Evolutionary conservation across 768 basidiomycete species (phyloP).

Genomic region (Lyophyllum decastes): DNA sequence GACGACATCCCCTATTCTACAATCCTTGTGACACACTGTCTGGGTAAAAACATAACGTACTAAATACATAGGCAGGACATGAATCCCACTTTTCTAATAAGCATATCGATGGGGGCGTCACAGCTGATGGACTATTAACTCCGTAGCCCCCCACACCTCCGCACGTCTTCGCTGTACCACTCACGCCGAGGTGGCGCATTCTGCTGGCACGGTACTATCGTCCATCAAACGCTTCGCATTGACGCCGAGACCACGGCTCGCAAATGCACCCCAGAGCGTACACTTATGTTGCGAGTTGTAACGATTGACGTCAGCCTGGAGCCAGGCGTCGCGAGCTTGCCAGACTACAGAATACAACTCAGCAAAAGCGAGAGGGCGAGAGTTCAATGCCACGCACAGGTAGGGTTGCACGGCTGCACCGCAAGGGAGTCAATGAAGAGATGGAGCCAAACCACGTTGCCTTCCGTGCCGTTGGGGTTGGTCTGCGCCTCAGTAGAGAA

Average conservation of each 20-base stretch:
- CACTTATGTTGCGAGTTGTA: constrained; percentile 44
- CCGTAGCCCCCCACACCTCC: no score
- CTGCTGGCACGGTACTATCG: no score
- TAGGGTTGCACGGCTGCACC: constrained; percentile 48
- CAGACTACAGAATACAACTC: constrained; percentile 29
- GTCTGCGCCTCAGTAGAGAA: constrained; percentile 34
- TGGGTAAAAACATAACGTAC: no score
- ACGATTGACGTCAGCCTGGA: constrained; percentile 49
- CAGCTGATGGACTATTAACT: no score
- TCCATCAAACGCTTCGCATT: constrained; percentile 15
- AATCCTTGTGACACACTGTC: no score
- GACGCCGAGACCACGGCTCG: constrained; percentile 46
- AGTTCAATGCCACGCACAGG: constrained; percentile 41
- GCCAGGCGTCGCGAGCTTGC: constrained; percentile 46
- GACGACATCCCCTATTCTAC: no score
- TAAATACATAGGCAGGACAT: no score
- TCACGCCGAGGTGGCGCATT: no score
- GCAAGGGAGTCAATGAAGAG: constrained; percentile 50
- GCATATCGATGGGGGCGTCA: no score
- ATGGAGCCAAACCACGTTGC: constrained; percentile 50
- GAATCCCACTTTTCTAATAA: no score
- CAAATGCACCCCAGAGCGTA: constrained; percentile 43
- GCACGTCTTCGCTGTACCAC: no score
- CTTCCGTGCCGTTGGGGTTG: constrained; percentile 36
- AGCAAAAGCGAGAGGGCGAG: neutral